These are phyloP conservation scores for Penicillium sp. DNA, from an alignment of 2,329 filamentous ascomycete genomes.

Conservation along the genomic window DNA sequence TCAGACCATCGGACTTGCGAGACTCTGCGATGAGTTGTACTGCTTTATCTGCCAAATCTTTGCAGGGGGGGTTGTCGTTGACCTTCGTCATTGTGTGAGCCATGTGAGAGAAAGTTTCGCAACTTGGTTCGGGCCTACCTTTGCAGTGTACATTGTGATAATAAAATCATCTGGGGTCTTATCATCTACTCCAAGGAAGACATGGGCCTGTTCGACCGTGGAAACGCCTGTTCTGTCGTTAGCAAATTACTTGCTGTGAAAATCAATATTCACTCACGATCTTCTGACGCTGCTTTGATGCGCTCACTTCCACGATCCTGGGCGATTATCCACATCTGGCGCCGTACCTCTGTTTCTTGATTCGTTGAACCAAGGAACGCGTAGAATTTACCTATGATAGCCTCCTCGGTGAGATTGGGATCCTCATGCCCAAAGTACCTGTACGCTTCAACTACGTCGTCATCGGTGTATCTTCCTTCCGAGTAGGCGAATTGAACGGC, in stretches of 20 bases:
- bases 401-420: conserved; percentile 54
- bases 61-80: conserved; percentile 51
- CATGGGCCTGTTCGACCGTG: conserved; percentile 63
- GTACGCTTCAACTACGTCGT: conserved; percentile 61
- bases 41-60: conserved; percentile 55
- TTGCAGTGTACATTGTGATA: conserved; percentile 56
- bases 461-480: conserved; percentile 56
- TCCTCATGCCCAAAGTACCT: conserved; percentile 58
- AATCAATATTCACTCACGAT: conserved; percentile 40
- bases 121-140: conserved; percentile 42
- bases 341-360: conserved; percentile 57
- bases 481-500: conserved; percentile 61
- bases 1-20: conserved; percentile 56
- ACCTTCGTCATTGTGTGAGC: conserved; percentile 35
- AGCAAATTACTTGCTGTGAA: neutral
- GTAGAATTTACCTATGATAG: conserved; percentile 63
- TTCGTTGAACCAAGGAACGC: conserved; percentile 58
- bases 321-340: conserved; percentile 61
- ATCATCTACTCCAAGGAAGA: conserved; percentile 57
- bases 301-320: conserved; percentile 56
- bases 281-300: conserved; percentile 59
- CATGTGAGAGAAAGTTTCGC: neutral
- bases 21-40: conserved; percentile 59
- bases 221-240: conserved; percentile 47
- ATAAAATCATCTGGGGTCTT: conserved; percentile 58